Conservation (phyloP, 2,329 filamentous ascomycete species). For the Colletotrichum brevisporum region DNA sequence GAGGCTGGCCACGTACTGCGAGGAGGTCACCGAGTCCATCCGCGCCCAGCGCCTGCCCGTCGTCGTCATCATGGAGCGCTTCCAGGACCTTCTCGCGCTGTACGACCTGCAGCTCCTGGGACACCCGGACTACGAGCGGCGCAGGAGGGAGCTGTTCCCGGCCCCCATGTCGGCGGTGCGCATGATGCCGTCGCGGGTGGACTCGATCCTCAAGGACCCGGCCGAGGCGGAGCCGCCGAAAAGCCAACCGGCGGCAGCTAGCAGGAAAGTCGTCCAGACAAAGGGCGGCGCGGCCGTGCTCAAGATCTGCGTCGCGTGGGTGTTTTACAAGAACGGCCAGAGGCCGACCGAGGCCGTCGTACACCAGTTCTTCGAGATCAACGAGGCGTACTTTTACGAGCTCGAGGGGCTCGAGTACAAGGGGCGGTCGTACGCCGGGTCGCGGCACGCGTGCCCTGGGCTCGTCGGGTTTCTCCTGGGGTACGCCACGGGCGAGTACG, state of each 20-base stretch:
- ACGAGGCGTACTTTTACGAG: slow-evolving; percentile 26
- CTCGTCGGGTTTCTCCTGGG: slow-evolving; percentile 11
- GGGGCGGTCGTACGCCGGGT: slow-evolving; percentile 4
- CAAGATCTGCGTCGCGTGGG: slow-evolving; percentile 31
- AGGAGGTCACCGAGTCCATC: slow-evolving; percentile 10
- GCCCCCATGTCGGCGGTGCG: background rate
- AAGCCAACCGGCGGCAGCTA: background rate
- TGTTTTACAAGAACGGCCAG: slow-evolving; percentile 22
- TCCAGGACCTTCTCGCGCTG: slow-evolving; percentile 21
- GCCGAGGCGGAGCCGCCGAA: background rate
- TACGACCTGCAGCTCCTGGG: slow-evolving; percentile 23
- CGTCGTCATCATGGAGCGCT: slow-evolving; percentile 28
- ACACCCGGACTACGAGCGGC: background rate
- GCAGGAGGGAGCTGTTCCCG: background rate
- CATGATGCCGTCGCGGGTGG: slow-evolving; percentile 18
- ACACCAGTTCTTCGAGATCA: slow-evolving; percentile 28
- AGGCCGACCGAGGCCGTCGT: slow-evolving; percentile 17
- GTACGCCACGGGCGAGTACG: slow-evolving; percentile 5
- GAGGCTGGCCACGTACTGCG: slow-evolving; percentile 10
- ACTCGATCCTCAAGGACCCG: slow-evolving; percentile 19
- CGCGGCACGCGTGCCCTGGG: slow-evolving; percentile 11
- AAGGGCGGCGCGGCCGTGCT: slow-evolving; percentile 28
- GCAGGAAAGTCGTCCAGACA: background rate
- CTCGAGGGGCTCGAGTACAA: slow-evolving; percentile 28
- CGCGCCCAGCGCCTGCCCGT: slow-evolving; percentile 14